Percentiles rank a stretch among this genome's conserved stretches.
phyloP scores from a whole-genome alignment of 495 filamentous ascomycete genomes.

The Daldinia decipiens region DNA sequence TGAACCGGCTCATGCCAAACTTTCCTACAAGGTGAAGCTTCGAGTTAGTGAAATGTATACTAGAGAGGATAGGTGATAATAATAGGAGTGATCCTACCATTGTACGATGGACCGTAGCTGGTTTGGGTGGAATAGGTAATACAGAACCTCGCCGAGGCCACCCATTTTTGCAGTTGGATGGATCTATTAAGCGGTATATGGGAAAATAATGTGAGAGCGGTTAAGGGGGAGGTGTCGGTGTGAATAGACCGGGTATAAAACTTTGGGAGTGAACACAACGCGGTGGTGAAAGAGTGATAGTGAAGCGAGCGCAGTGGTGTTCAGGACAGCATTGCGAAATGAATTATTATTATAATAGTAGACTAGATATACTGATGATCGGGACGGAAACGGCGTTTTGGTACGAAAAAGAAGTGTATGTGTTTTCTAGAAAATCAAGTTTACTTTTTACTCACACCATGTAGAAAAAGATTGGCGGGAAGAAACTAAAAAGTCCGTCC shows the following conservation, averaged over 20 bases:
- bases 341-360: conserved; percentile 21
- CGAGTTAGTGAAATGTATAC: conserved; percentile 30
- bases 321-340: conserved; percentile 17
- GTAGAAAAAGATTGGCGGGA: conserved; percentile 13
- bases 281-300: not conserved
- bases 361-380: conserved; percentile 6
- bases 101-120: conserved; percentile 88
- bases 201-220: not conserved
- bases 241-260: not conserved
- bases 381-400: not conserved
- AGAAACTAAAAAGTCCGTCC: conserved; percentile 19
- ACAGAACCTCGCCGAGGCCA: conserved; percentile 65
- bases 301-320: conserved; percentile 7
- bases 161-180: conserved; percentile 52
- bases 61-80: not conserved
- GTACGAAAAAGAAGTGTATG: not conserved
- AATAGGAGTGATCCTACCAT: conserved; percentile 70
- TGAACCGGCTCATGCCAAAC: conserved; percentile 95
- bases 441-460: conserved; percentile 9
- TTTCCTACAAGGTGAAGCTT: conserved; percentile 69
- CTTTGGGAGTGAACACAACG: not conserved
- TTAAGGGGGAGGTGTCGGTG: conserved; percentile 13
- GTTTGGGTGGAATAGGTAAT: conserved; percentile 79
- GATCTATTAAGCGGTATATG: conserved; percentile 1
- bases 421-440: conserved; percentile 29